A percentile compares a stretch with the other conserved stretches of the same genome.
phyloP scores from a whole-genome alignment of 805 yeast species.

The Candida bentonensis region DNA sequence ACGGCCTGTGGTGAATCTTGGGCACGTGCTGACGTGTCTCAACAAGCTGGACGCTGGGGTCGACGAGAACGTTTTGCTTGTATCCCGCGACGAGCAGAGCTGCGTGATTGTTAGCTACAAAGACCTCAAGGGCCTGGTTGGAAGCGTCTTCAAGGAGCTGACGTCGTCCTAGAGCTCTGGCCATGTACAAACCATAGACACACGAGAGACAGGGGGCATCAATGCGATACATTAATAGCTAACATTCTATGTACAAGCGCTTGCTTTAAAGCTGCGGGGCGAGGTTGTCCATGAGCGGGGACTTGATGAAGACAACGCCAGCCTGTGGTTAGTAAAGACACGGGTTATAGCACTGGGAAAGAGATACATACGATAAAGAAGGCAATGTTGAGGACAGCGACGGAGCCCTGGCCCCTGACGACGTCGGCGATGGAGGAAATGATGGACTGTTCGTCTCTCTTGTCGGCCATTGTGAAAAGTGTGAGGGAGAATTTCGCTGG shows the following conservation, averaged over 20 bases:
- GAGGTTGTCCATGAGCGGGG: slow-evolving; percentile 24
- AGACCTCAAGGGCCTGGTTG: slow-evolving; percentile 59
- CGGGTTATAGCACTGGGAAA: slow-evolving; percentile 15
- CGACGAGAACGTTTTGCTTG: slow-evolving; percentile 67
- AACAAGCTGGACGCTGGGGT: slow-evolving; percentile 89
- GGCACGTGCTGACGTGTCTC: slow-evolving; percentile 62
- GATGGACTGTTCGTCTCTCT: slow-evolving; percentile 7
- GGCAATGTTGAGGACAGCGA: slow-evolving; percentile 14
- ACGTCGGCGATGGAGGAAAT: slow-evolving; percentile 4
- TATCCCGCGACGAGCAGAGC: slow-evolving; percentile 71
- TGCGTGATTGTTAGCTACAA: slow-evolving; percentile 77
- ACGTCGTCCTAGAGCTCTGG: background rate
- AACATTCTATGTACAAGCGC: background rate
- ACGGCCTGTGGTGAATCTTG: slow-evolving; percentile 63
- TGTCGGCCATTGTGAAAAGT: slow-evolving; percentile 8
- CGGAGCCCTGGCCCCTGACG: slow-evolving; percentile 11
- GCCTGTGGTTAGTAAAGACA: slow-evolving; percentile 15
- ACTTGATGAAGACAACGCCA: slow-evolving; percentile 26
- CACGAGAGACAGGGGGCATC: background rate
- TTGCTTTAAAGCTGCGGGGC: slow-evolving; percentile 21
- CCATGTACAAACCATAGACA: background rate
- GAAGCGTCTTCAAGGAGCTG: slow-evolving; percentile 49
- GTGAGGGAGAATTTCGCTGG: background rate
- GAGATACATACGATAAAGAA: slow-evolving; percentile 12
- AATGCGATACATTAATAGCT: background rate